A percentile compares a stretch with the other conserved stretches of the same genome.
phyloP scores from a whole-genome alignment of 176 grass and related monocot species.

The Avena atlantica region DNA sequence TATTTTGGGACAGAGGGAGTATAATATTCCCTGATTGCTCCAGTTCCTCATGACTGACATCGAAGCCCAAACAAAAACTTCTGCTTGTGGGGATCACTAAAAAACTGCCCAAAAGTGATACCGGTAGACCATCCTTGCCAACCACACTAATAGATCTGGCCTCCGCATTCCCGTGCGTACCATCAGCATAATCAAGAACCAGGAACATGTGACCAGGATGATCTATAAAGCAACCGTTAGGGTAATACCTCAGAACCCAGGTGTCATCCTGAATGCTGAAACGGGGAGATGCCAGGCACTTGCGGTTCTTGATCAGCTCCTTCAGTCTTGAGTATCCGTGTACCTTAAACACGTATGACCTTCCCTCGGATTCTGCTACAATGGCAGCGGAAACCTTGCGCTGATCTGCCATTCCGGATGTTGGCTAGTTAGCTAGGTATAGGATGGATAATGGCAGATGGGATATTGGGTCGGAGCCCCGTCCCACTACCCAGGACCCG shows the following conservation, averaged over 20 bases:
- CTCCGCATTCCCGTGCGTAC: not conserved
- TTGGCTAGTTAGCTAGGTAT: not conserved
- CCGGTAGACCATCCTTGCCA: not conserved
- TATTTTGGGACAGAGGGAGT: too few relatives aligned
- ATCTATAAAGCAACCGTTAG: accelerated
- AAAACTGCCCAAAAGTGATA: too few relatives aligned
- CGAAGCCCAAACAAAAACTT: too few relatives aligned
- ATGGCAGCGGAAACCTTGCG: not conserved
- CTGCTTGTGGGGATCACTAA: too few relatives aligned
- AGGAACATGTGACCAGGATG: not conserved
- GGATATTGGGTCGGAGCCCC: not conserved
- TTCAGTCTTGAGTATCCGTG: not conserved
- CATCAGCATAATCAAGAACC: not conserved
- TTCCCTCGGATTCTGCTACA: not conserved
- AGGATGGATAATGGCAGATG: not conserved
- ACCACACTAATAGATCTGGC: not conserved
- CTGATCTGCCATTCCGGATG: not conserved
- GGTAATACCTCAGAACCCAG: not conserved
- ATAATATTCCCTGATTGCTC: too few relatives aligned
- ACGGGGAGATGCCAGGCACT: not conserved
- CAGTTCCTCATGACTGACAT: too few relatives aligned
- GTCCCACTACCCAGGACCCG: not conserved
- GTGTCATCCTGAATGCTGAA: not conserved
- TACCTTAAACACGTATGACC: not conserved
- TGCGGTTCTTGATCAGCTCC: not conserved